phyloP scores from a whole-genome alignment of 129 eudicot species.

The Lonicera japonica region DNA sequence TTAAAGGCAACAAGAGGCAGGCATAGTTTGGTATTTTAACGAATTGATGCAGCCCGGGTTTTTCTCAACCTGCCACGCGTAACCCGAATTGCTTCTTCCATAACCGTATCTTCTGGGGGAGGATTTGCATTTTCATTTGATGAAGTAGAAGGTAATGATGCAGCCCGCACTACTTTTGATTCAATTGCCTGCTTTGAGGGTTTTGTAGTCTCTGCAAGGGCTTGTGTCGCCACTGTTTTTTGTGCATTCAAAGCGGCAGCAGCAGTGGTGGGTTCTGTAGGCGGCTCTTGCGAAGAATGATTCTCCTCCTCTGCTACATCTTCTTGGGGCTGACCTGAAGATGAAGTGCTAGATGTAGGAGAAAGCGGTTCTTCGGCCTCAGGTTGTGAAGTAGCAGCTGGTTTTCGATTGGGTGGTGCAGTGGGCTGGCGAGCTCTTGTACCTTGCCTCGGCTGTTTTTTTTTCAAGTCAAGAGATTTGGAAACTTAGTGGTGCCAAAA shows the following conservation, averaged over 20 bases:
- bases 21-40: constrained; percentile 1
- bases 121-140: constrained; percentile 18
- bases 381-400: constrained; percentile 15
- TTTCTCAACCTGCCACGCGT: constrained; percentile 67
- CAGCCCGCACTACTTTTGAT: constrained; percentile 29
- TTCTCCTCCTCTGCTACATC: constrained; percentile 24
- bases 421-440: constrained; percentile 32
- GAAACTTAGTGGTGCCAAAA: too few relatives aligned
- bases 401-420: constrained; percentile 27
- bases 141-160: constrained; percentile 25
- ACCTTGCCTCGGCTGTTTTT: constrained; percentile 39
- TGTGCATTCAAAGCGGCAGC: constrained; percentile 22
- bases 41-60: constrained; percentile 31
- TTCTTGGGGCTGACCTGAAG: constrained; percentile 35
- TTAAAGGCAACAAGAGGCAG: not conserved
- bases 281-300: constrained; percentile 10
- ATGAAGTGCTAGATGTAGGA: constrained; percentile 33
- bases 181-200: constrained; percentile 19
- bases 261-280: constrained; percentile 27
- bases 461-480: too few relatives aligned
- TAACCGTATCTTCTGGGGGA: constrained; percentile 31
- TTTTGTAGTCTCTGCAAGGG: constrained; percentile 25
- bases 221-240: constrained; percentile 25
- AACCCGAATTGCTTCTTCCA: constrained; percentile 52
- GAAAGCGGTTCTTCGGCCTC: constrained; percentile 41